Evolutionary conservation across 805 yeast genomes (phyloP).

Genomic region (Kazachstania kunashirensis): DNA sequence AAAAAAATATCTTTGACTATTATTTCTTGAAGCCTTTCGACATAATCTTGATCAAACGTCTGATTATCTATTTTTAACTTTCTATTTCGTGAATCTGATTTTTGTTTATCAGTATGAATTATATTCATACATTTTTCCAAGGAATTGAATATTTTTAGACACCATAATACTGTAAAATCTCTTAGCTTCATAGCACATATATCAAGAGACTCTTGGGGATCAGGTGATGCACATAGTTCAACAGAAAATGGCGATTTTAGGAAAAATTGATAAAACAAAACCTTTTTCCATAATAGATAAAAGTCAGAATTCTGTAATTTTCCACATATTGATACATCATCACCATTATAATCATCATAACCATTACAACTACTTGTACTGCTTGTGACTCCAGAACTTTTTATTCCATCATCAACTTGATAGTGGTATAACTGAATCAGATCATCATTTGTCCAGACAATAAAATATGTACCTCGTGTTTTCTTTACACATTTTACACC

Average conservation of each 20-base stretch:
- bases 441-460: conserved; percentile 17
- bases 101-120: neutral
- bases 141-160: conserved; percentile 18
- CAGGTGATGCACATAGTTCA: conserved; percentile 17
- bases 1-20: conserved; percentile 17
- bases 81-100: neutral
- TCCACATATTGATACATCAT: conserved; percentile 16
- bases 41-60: neutral
- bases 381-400: neutral
- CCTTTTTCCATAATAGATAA: conserved; percentile 20
- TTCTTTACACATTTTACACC: conserved; percentile 17
- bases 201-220: conserved; percentile 19
- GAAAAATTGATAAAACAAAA: conserved; percentile 21
- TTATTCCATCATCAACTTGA: conserved; percentile 18
- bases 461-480: conserved; percentile 12
- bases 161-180: conserved; percentile 26
- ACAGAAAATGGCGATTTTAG: conserved; percentile 14
- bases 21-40: conserved; percentile 11
- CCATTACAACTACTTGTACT: neutral
- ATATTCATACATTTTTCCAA: conserved; percentile 11
- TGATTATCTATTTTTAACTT: neutral
- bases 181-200: conserved; percentile 26
- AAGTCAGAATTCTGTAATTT: conserved; percentile 13
- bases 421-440: conserved; percentile 16
- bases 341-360: conserved; percentile 2